Base-by-base conservation (phyloP, 2,329 filamentous ascomycete species). In the Colletotrichum somersetense region DNA sequence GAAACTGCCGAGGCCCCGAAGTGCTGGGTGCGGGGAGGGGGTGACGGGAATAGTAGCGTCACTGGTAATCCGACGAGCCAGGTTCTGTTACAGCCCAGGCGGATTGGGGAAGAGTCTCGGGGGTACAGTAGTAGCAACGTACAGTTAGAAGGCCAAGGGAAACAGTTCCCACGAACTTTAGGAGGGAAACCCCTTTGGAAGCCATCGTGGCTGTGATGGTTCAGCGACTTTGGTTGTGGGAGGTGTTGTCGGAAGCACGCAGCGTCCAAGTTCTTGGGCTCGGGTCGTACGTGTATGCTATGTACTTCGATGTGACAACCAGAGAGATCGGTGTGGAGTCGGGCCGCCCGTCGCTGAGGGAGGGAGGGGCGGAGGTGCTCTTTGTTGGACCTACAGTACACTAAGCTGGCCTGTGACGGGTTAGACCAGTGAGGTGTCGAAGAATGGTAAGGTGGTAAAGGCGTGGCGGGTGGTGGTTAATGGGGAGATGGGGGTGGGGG, bases 141-240 rank as follows among this genome's bases (percentile, higher is more conserved):
- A 97, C 95, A 72, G 95, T 97, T 81, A 97, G 84, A 69, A 98
- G 88, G 74, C 96, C 96, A 70, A 98, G 88, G 77, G 93, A 96
- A 76, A 97, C 89, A 63, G 94, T 97, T 79, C 96, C 96, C 76
- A 98, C 92, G 81, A 98, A 97, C 85, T 98, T 98, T 85, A 93
- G 90, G 81, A 92, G 84, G 67, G 93, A 91, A 79, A 97, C 87
- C 79, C 91, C 90, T 77, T 87, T 90, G 77, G 88, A 89, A 77
- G 89, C 87, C 89, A 94, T 93, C 82, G 80, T 76, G 73, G 70
- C 72, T 65, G 70, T 67, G 33, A 61, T 40, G 63, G 33, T 53
- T 66, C 64, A 40, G 40, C 33, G 48, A 46, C 46, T 46, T 38
- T 67, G 33, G 23, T 10, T 35, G 35, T 11, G 63, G n/a, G 48